Base-by-base conservation (phyloP, 2,329 filamentous ascomycete species). In the Alternaria sp. region DNA sequence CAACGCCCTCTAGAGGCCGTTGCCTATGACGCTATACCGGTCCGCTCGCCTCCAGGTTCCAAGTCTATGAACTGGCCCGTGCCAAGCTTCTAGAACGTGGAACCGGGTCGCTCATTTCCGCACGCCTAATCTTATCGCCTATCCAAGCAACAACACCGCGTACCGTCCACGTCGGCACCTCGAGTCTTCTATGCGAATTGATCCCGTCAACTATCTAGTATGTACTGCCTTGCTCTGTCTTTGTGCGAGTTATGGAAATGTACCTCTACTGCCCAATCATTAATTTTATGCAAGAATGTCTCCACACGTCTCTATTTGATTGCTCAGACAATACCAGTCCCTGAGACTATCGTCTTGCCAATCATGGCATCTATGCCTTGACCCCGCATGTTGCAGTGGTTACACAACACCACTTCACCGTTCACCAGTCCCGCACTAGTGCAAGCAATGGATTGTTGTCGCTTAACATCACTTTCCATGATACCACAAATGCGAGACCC, bases 81-180 rank as follows among this genome's bases (percentile, higher is more conserved):
- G 58, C 58, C 61, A 59, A 61, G 63, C 62, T 64, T 66, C 63
- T 63, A 66, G 63, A 63, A 64, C 63, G 11, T 30, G 58, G 45
- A 45, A 54, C 56, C 54, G 51, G 48, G 34, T 51, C 48, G 46
- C 36, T 50, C 45, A 52, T 51, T 52, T 55, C 63, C 60, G 49
- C 25, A 32, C 51, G 38, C 50, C 49, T 44, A 54, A 61, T 48
- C 32, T 38, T 43, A 49, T 49, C 49, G 34, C 49, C 49, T 40
- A 48, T 32, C 32, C 34, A 10, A 51, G 9, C 49, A 18, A 25
- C 49, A 12, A 25, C 30, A 49, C 14, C n/a, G 16, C 28, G 38
- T 22, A 48, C 10, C 10, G 46, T 25, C 22, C 11, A 49, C 46
- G 4, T 22, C 18, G 45, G 3, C 32, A 16, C 12, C 12, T 34